Base-by-base conservation (phyloP, 768 basidiomycete genomes). In the Rhizopogon rudus region DNA sequence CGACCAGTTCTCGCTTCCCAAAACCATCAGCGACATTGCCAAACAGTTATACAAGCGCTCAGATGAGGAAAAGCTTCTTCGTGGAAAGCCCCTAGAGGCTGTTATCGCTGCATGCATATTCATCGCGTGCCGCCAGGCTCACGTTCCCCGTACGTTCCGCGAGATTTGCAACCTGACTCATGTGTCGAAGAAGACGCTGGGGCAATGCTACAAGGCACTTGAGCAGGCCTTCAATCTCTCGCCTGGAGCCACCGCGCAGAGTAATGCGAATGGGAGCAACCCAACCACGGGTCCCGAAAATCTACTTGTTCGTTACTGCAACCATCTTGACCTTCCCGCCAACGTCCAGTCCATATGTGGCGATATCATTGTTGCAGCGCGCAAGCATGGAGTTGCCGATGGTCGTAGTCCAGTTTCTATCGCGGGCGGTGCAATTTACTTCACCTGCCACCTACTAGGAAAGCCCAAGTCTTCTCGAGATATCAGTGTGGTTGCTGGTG, bases 101-200 rank as follows among this genome's bases (percentile, higher is more conserved):
- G 87, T 97, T 66, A 93, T 97, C 59, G 96, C 96, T 29, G 95
- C 96, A 1, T 98, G 96, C 73, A 95, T 98, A 66, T 97, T 98
- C 71, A 95, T 98, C 63, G 96, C 95, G 0, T 97, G 94, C 69
- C 81, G 96, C 39, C 91, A 95, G 71, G 94, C 91, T 7, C 89
- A 94, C 62, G 93, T 96, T n/a, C 91, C 92, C 0, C 81, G 96
- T 56, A 96, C 94, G 52, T 98, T 98, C 75, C 85, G 90, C 65
- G 97, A 97, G 75, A 95, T 97, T 46, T 94, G 91, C 73, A 88
- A 91, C 67, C 76, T 95, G 60, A 93, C 93, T 7, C 86, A 90
- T 63, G 96, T 98, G 57, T 87, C 91, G 66, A 98, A 98, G 77
- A 97, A 98, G 77, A 81, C 86, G 37, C 81, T 96, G 29, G 92